These are phyloP conservation scores for Zoysia japonica DNA, from an alignment of 176 grass and related monocot genomes.

Conservation along the genomic window DNA sequence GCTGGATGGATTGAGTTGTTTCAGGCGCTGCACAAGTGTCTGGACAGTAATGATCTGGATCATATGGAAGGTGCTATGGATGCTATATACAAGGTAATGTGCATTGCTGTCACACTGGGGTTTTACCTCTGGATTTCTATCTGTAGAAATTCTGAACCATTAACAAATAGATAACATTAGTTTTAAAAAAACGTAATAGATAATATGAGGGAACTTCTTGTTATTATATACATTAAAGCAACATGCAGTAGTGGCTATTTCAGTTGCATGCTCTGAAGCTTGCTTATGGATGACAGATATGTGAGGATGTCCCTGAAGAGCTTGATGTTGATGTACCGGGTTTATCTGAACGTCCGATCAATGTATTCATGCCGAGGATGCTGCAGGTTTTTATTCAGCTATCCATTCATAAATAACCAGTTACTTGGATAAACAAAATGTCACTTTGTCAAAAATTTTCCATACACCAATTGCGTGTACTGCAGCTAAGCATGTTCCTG, in stretches of 20 bases:
- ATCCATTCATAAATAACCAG: background rate
- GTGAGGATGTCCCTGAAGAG: constrained; percentile 97
- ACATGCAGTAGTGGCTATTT: background rate
- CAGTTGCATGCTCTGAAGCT: constrained; percentile 26
- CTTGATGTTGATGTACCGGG: constrained; percentile 90
- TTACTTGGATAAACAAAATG: background rate
- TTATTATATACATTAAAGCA: constrained; percentile 15
- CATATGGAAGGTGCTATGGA: constrained; percentile 99
- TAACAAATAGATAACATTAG: background rate
- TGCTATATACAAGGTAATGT: constrained; percentile 92
- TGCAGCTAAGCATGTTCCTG: constrained; percentile 4
- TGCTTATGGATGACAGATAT: constrained; percentile 59
- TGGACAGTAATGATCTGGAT: constrained; percentile 85
- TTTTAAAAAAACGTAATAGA: background rate
- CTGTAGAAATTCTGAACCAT: background rate
- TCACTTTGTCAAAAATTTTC: background rate
- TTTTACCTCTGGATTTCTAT: background rate
- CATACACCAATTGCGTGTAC: constrained; percentile 6
- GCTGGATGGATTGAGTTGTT: constrained; percentile 90
- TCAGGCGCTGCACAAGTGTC: constrained; percentile 75
- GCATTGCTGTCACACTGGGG: constrained; percentile 9
- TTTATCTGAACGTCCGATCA: constrained; percentile 85
- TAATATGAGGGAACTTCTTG: background rate
- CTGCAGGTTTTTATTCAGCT: constrained; percentile 65
- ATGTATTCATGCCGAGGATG: constrained; percentile 86